These are phyloP conservation scores for Aaosphaeria pasadenensis DNA, from an alignment of 2,329 filamentous ascomycete genomes.

Conservation along the genomic window DNA sequence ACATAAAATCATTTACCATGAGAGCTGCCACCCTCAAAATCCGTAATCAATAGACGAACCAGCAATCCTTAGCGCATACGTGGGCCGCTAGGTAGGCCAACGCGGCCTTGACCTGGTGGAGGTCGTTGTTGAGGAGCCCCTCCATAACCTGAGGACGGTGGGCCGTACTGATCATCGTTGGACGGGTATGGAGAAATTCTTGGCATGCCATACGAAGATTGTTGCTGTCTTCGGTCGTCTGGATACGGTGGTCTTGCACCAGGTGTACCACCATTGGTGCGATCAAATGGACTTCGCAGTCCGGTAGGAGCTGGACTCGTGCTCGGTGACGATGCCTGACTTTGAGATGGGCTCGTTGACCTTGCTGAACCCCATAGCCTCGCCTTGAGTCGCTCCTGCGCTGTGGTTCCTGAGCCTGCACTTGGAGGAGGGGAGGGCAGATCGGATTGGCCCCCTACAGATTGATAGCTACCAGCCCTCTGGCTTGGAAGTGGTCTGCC, in stretches of 20 bases:
- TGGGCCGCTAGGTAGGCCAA: conserved; percentile 38
- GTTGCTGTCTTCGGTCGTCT: conserved; percentile 30
- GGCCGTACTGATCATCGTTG: conserved; percentile 30
- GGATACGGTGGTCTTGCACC: conserved; percentile 24
- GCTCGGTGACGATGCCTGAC: conserved; percentile 18
- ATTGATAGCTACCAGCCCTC: conserved; percentile 72
- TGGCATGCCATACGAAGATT: conserved; percentile 24
- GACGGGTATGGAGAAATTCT: conserved; percentile 32
- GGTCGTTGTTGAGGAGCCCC: conserved; percentile 12
- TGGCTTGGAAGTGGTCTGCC: conserved; percentile 69
- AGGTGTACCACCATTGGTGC: conserved; percentile 14
- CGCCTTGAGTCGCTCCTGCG: conserved; percentile 80
- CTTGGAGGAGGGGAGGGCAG: conserved; percentile 38
- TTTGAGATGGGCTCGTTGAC: conserved; percentile 54
- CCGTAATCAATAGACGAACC: too few relatives aligned
- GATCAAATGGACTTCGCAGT: conserved; percentile 26
- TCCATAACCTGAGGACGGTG: conserved; percentile 4
- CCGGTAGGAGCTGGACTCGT: conserved; percentile 10
- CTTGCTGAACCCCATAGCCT: conserved; percentile 69
- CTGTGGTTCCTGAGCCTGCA: conserved; percentile 51
- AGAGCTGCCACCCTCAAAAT: too few relatives aligned
- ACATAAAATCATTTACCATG: too few relatives aligned
- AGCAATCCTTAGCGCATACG: conserved; percentile 27
- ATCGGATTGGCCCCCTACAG: conserved; percentile 29
- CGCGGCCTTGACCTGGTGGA: conserved; percentile 25